Base-by-base conservation (phyloP, 1,284 basidiomycete species). In the Rhodotorula sp. region DNA sequence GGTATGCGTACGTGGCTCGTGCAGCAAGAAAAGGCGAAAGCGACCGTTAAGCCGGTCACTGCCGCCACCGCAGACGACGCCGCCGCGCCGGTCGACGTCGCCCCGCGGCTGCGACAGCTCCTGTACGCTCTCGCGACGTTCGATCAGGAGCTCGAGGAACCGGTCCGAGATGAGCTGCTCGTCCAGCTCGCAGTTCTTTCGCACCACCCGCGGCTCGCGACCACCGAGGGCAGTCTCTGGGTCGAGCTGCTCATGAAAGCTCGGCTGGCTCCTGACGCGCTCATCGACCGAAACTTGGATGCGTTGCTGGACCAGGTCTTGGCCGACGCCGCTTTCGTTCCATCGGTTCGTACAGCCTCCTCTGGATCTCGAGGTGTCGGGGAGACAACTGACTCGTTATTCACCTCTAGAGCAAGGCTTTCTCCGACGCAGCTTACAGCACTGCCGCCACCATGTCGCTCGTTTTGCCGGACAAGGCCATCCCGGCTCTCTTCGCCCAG, bases 191-290 rank as follows among this genome's bases (percentile, higher is more conserved):
- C 92, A 19, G 84, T 92, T 16, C 78, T 93, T 54, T 87, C 87
- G 0, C 92, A 95, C 80, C 92, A 95, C 80, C 85, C 86, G 8
- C 81, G 85, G 5, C 34, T 76, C 28, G 62, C 57, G 8, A 43
- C 65, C 12, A 55, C 31, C 21, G 66, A 76, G 49, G 64, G 66
- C 34, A 72, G 70, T n/a, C 55, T 71, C 1, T 97, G 93, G 93
- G 90, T 95, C 72, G 91, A 93, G 64, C 76, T 92, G 7, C 90
- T 89, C 65, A 89, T 92, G 77, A 85, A 84, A 67, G 87, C 88
- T 0, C 80, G 84, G 3, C 79, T 86, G 8, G 90, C 93, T 79
- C 92, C 93, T 1, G 85, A 86, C 49, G 83, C 85, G 18, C 79
- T 91, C 3, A 84, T 90, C 21, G 82, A 81, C 18, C 81, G 80